Conservation (phyloP, 2,329 filamentous ascomycete genomes). For the Trichoderma polysporum region DNA sequence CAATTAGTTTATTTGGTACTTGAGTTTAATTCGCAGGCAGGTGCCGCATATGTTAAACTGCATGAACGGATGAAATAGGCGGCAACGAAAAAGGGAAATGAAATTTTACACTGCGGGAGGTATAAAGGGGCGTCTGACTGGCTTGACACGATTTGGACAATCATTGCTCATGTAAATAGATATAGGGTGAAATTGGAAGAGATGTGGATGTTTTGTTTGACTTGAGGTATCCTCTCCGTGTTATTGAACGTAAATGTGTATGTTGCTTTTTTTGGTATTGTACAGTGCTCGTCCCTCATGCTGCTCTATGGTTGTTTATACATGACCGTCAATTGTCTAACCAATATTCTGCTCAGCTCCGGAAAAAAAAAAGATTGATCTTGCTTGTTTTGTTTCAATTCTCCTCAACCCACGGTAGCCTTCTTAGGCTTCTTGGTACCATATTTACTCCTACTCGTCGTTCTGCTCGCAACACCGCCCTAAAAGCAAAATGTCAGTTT, state of each 20-base stretch:
- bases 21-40: not conserved
- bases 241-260: not conserved
- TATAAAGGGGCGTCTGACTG: conserved; percentile 22
- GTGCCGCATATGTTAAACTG: not conserved
- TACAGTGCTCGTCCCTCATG: conserved; percentile 6
- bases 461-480: conserved; percentile 86
- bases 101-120: conserved; percentile 5
- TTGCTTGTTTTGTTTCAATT: not conserved
- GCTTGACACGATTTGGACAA: conserved; percentile 21
- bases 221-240: not conserved
- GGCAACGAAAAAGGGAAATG: conserved; percentile 6
- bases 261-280: not conserved
- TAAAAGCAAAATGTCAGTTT: conserved; percentile 39
- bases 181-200: conserved; percentile 12
- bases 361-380: not conserved
- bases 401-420: conserved; percentile 52
- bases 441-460: conserved; percentile 89
- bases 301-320: conserved; percentile 16
- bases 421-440: conserved; percentile 98
- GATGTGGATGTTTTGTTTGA: not conserved
- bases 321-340: conserved; percentile 1
- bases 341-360: not conserved
- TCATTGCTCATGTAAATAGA: conserved; percentile 22
- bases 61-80: conserved; percentile 2
- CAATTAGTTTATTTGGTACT: conserved; percentile 1